Base-by-base conservation (phyloP, 148 eudicot species). In the Dysphania ambrosioides region DNA sequence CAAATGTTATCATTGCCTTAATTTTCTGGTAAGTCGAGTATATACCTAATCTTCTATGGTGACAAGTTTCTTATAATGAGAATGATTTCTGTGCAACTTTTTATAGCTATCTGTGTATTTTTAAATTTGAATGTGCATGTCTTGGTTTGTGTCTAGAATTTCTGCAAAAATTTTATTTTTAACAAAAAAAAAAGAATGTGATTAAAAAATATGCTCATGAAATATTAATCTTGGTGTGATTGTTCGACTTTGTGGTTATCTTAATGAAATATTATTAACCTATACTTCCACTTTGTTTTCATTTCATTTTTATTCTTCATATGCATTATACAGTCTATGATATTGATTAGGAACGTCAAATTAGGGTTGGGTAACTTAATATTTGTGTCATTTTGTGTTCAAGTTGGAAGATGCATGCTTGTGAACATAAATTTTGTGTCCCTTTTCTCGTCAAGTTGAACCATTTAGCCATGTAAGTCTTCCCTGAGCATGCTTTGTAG, bases 1-100 rank as follows among this genome's bases (percentile, higher is more conserved):
- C n/a, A n/a, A n/a, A n/a, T n/a, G n/a, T n/a, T n/a, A n/a, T n/a
- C n/a, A n/a, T n/a, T 18, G 70, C 62, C n/a, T 75, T 53, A 36
- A 63, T 34, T 9, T 23, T 30, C 31, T 35, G 79, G 79, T 77
- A 77, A 51, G 70, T 61, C 21, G 1, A 27, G 41, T 31, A 18
- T 4, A 29, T 18, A 63, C 32, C 1, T 62, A 32, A n/a, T n/a
- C n/a, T n/a, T n/a, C n/a, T n/a, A n/a, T n/a, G n/a, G n/a, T n/a
- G n/a, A n/a, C n/a, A n/a, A n/a, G 16, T 31, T 21, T 15, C 16
- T 18, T 42, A 42, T 42, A 15, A 42, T 9, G 13, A 42, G 13
- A 42, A 42, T n/a, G n/a, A n/a, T n/a, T n/a, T n/a, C n/a, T n/a
- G n/a, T n/a, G n/a, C n/a, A n/a, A n/a, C n/a, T n/a, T n/a, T n/a